Conservation (phyloP, 2,329 filamentous ascomycete genomes). For the Pseudogymnoascus sp. region DNA sequence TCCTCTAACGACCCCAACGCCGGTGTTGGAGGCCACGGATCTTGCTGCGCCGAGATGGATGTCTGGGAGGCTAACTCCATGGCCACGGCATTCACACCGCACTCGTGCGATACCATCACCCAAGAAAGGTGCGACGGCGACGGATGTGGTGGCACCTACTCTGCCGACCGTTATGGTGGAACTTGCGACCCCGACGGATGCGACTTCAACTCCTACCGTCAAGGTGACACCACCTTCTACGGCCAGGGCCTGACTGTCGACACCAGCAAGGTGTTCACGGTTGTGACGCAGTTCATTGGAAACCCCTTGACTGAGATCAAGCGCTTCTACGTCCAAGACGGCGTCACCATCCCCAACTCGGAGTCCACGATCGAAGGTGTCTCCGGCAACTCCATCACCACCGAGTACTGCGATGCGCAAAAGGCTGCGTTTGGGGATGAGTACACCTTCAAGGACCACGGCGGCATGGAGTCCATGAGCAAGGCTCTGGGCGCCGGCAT, state of each 20-base stretch:
- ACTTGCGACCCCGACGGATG: constrained; percentile 55
- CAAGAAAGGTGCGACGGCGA: constrained; percentile 37
- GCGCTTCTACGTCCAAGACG: constrained; percentile 51
- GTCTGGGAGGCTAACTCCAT: constrained; percentile 59
- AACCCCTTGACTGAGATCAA: constrained; percentile 44
- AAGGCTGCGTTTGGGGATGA: constrained; percentile 50
- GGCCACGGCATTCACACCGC: constrained; percentile 51
- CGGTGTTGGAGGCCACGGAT: constrained; percentile 46
- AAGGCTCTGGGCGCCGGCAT: constrained; percentile 49
- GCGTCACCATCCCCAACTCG: constrained; percentile 45
- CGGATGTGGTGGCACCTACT: constrained; percentile 34
- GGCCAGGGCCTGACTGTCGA: constrained; percentile 48
- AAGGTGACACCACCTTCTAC: constrained; percentile 50
- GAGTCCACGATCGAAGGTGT: constrained; percentile 39
- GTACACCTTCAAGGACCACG: constrained; percentile 44
- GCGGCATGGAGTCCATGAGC: constrained; percentile 50
- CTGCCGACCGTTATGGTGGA: constrained; percentile 42
- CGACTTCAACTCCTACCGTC: constrained; percentile 56
- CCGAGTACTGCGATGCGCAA: constrained; percentile 49
- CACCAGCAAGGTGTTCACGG: constrained; percentile 46
- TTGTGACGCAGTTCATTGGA: constrained; percentile 54
- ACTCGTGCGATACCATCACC: constrained; percentile 42
- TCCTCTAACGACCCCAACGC: constrained; percentile 43
- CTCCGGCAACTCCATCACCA: constrained; percentile 45
- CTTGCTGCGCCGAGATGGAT: constrained; percentile 64